Percentiles rank a stretch among this genome's conserved stretches.
Conservation (phyloP, 2,329 filamentous ascomycete species). For the Aphanocladium album region DNA sequence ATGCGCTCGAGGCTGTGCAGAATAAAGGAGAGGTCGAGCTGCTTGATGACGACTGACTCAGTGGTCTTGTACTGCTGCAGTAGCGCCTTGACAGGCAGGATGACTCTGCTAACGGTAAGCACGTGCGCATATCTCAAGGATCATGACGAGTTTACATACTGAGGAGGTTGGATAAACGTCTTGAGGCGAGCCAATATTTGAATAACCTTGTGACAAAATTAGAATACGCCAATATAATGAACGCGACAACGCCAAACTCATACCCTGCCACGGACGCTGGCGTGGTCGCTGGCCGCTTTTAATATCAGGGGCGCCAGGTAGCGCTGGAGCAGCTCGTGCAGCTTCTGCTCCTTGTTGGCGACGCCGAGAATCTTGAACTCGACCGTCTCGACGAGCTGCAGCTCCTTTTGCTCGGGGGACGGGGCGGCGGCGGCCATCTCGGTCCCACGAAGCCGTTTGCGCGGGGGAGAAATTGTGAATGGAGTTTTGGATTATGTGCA, state of each 20-base stretch:
- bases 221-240: not conserved
- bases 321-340: slow-evolving; percentile 69
- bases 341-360: slow-evolving; percentile 76
- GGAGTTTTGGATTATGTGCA: not conserved
- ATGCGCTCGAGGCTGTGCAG: slow-evolving; percentile 66
- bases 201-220: slow-evolving; percentile 36
- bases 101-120: slow-evolving; percentile 43
- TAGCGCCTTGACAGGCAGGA: slow-evolving; percentile 78
- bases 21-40: slow-evolving; percentile 85
- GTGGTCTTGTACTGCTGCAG: slow-evolving; percentile 84
- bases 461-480: not conserved
- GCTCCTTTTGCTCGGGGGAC: slow-evolving; percentile 62
- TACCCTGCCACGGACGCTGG: slow-evolving; percentile 74
- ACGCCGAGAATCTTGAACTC: slow-evolving; percentile 75
- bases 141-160: slow-evolving; percentile 32
- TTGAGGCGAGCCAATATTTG: slow-evolving; percentile 48
- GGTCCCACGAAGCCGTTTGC: not conserved
- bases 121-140: not conserved
- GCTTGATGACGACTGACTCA: slow-evolving; percentile 68
- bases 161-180: slow-evolving; percentile 47
- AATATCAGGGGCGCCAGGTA: slow-evolving; percentile 79
- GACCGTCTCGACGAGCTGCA: slow-evolving; percentile 77
- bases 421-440: slow-evolving; percentile 30
- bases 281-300: slow-evolving; percentile 78
- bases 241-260: slow-evolving; percentile 5